A percentile compares a stretch with the other conserved stretches of the same genome.
Conservation (phyloP, 78 protist genomes). For the Dictyostelium firmibasis region DNA sequence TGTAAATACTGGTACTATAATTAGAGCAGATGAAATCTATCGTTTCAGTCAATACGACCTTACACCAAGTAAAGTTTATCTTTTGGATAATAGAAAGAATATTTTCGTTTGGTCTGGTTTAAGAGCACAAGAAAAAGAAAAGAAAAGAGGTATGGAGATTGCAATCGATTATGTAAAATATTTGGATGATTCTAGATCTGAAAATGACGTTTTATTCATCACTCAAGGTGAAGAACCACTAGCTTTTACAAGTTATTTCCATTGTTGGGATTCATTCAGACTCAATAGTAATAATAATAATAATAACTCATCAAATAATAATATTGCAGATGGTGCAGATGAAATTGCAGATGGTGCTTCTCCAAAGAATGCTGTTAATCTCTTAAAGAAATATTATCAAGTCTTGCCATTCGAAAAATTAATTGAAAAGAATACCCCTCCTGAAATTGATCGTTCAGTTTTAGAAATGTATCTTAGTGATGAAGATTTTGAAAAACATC, state of each 20-base stretch:
- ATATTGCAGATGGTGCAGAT: background rate
- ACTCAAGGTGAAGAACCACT: constrained; percentile 64
- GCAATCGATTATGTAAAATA: constrained; percentile 45
- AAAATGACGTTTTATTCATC: constrained; percentile 59
- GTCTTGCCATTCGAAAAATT: constrained; percentile 39
- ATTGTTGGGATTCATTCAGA: constrained; percentile 57
- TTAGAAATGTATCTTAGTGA: constrained; percentile 73
- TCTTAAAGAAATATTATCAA: constrained; percentile 67
- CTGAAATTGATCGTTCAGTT: constrained; percentile 70
- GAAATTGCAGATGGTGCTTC: constrained; percentile 39
- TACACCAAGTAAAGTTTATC: constrained; percentile 13
- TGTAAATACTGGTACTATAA: constrained; percentile 55
- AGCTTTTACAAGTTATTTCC: constrained; percentile 38
- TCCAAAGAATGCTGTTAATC: constrained; percentile 39
- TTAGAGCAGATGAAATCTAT: constrained; percentile 65
- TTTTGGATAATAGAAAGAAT: constrained; percentile 30
- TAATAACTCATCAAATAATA: background rate
- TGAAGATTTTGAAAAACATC: constrained; percentile 45
- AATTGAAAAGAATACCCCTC: constrained; percentile 64
- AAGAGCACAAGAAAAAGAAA: constrained; percentile 60
- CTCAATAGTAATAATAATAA: background rate
- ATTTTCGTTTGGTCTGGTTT: constrained; percentile 65
- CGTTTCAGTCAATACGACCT: constrained; percentile 57
- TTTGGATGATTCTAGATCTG: constrained; percentile 21
- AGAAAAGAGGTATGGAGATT: constrained; percentile 62